Evolutionary conservation across 176 grass and related monocot genomes (phyloP).

Genomic region (Lolium multiflorum): DNA sequence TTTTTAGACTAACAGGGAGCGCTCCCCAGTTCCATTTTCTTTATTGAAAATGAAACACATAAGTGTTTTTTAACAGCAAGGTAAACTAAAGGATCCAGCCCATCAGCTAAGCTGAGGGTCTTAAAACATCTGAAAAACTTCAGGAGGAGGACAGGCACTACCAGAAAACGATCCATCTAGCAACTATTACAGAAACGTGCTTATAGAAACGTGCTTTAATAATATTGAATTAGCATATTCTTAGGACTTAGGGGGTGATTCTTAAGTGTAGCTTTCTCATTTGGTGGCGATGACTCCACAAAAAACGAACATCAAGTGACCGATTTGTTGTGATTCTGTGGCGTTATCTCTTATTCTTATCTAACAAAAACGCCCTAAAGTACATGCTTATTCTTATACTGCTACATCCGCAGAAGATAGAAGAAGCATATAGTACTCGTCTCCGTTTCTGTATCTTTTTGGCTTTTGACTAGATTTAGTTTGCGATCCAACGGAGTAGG

Average conservation of each 20-base stretch:
- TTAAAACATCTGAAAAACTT: too few relatives aligned
- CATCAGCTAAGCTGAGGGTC: too few relatives aligned
- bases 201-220: background rate
- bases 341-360: constrained; percentile 38
- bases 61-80: too few relatives aligned
- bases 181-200: too few relatives aligned
- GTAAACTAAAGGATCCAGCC: too few relatives aligned
- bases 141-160: too few relatives aligned
- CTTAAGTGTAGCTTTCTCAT: constrained; percentile 22
- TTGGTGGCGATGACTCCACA: background rate
- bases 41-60: too few relatives aligned
- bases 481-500: constrained; percentile 4
- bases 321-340: background rate
- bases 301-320: constrained; percentile 21
- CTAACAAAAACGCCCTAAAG: constrained; percentile 16
- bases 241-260: background rate
- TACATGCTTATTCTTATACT: constrained; percentile 34
- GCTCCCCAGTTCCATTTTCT: too few relatives aligned
- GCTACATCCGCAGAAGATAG: constrained; percentile 29
- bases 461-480: background rate
- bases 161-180: too few relatives aligned
- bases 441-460: constrained; percentile 1
- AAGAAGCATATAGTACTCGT: constrained; percentile 31
- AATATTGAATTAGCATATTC: background rate
- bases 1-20: too few relatives aligned